phyloP scores from a whole-genome alignment of 805 yeast genomes.

The Pichia californica region DNA sequence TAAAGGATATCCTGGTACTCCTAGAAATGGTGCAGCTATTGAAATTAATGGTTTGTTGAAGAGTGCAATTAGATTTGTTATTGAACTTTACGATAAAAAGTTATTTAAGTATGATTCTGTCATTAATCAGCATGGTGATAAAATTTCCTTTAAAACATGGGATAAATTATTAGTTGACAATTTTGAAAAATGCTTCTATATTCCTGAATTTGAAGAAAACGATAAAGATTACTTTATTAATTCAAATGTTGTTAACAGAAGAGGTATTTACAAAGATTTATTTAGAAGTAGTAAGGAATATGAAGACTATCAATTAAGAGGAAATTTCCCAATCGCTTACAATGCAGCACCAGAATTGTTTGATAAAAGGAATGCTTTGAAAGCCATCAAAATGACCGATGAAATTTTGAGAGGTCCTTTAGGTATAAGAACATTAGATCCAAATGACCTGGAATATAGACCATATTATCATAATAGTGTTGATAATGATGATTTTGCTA shows the following conservation, averaged over 20 bases:
- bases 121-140: slow-evolving; percentile 48
- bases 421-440: slow-evolving; percentile 90
- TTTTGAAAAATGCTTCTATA: slow-evolving; percentile 73
- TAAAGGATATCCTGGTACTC: slow-evolving; percentile 95
- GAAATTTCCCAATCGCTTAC: slow-evolving; percentile 90
- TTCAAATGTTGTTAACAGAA: slow-evolving; percentile 62
- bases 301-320: slow-evolving; percentile 90
- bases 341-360: slow-evolving; percentile 93
- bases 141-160: slow-evolving; percentile 63
- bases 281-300: slow-evolving; percentile 75
- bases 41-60: slow-evolving; percentile 87
- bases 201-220: slow-evolving; percentile 59
- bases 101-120: slow-evolving; percentile 55
- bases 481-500: slow-evolving; percentile 82
- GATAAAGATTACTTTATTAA: slow-evolving; percentile 61
- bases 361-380: slow-evolving; percentile 48
- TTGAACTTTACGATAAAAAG: slow-evolving; percentile 47
- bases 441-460: slow-evolving; percentile 83
- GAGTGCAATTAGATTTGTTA: slow-evolving; percentile 76
- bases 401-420: slow-evolving; percentile 72
- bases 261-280: slow-evolving; percentile 91
- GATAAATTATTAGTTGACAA: slow-evolving; percentile 57
- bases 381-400: slow-evolving; percentile 72
- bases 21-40: slow-evolving; percentile 94
- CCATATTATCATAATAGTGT: slow-evolving; percentile 81